Percentiles rank a stretch among this genome's conserved stretches.
Evolutionary conservation across 2,329 filamentous ascomycete species (phyloP).

Genomic region (Ophiostoma piceae): DNA sequence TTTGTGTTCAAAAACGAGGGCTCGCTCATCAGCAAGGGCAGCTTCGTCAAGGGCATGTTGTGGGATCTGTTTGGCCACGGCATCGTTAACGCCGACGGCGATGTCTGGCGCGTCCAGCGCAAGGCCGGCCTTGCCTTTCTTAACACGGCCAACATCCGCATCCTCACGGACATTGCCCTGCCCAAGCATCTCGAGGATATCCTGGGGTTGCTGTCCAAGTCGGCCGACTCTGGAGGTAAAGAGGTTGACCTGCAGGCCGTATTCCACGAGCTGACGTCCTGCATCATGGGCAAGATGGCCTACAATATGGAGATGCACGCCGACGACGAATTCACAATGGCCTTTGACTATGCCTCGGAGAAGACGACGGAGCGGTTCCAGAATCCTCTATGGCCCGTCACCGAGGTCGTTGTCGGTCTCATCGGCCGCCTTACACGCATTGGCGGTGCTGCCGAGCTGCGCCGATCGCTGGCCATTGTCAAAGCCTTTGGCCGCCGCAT

Average conservation of each 20-base stretch:
- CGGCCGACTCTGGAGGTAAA: conserved; percentile 17
- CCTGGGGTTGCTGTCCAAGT: conserved; percentile 37
- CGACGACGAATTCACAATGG: conserved; percentile 53
- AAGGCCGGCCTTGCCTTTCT: conserved; percentile 58
- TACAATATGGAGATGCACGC: conserved; percentile 65
- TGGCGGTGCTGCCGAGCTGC: conserved; percentile 37
- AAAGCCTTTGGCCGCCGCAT: conserved; percentile 54
- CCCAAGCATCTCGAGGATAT: conserved; percentile 48
- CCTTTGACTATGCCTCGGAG: conserved; percentile 59
- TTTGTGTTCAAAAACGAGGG: conserved; percentile 58
- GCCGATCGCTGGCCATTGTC: conserved; percentile 39
- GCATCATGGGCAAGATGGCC: conserved; percentile 63
- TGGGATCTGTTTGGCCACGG: conserved; percentile 61
- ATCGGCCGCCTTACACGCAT: background rate
- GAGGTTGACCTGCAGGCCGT: conserved; percentile 53
- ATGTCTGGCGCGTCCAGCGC: conserved; percentile 57
- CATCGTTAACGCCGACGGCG: conserved; percentile 62
- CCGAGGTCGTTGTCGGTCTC: conserved; percentile 48
- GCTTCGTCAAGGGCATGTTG: conserved; percentile 55
- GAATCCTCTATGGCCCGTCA: conserved; percentile 58
- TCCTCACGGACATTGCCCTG: conserved; percentile 53
- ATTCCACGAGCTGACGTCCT: conserved; percentile 59
- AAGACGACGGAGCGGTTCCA: conserved; percentile 58
- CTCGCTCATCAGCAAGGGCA: conserved; percentile 53
- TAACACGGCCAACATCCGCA: conserved; percentile 51